Evolutionary conservation across 2,329 filamentous ascomycete species (phyloP).

Genomic region (Fusarium sp.): DNA sequence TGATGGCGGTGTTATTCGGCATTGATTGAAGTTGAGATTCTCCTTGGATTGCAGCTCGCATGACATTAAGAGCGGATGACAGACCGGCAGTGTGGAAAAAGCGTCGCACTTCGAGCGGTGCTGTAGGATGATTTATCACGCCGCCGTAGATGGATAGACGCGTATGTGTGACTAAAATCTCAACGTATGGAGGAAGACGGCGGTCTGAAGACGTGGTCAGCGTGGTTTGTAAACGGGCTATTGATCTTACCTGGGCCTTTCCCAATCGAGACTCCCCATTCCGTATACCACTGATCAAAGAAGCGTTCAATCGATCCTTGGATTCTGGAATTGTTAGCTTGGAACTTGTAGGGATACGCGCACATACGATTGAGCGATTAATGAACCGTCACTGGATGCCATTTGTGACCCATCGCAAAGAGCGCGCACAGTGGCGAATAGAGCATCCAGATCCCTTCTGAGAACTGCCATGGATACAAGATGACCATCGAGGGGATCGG

Average conservation of each 20-base stretch:
- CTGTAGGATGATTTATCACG: conserved; percentile 81
- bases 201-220: conserved; percentile 56
- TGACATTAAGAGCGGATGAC: conserved; percentile 80
- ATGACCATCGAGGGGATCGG: conserved; percentile 78
- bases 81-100: conserved; percentile 81
- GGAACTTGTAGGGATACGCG: rapidly evolving
- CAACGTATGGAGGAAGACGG: conserved; percentile 78
- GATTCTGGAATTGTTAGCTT: conserved; percentile 57
- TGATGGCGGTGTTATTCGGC: conserved; percentile 84
- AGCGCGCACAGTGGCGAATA: conserved; percentile 70
- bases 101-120: conserved; percentile 77
- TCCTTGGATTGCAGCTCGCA: conserved; percentile 80
- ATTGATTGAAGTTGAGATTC: conserved; percentile 79
- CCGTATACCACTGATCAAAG: conserved; percentile 75
- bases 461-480: conserved; percentile 80
- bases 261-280: conserved; percentile 72
- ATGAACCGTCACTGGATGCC: conserved; percentile 63
- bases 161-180: conserved; percentile 81
- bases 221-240: rapidly evolving
- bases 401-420: conserved; percentile 72
- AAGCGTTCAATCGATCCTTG: conserved; percentile 75
- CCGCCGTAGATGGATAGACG: conserved; percentile 81
- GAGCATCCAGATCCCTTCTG: conserved; percentile 72
- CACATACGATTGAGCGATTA: conserved; percentile 67
- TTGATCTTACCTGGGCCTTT: conserved; percentile 62